Conservation (phyloP, 192 early-diverging fungal genomes). For the Gorgonomyces haynaldii region DNA sequence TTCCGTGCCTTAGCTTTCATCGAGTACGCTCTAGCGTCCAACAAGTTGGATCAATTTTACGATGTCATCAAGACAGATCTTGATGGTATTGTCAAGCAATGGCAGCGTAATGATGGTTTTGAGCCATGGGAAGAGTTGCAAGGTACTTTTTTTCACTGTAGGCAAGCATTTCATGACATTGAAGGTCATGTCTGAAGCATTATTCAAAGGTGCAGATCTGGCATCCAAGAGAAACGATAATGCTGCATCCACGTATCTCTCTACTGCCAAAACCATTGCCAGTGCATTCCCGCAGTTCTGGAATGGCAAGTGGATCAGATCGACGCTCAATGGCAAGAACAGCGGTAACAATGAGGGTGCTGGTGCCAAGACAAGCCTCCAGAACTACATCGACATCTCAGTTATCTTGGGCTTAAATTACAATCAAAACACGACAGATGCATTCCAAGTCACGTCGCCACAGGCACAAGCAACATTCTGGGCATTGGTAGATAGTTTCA, state of each 20-base stretch:
- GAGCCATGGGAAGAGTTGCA: constrained; percentile 2
- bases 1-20: constrained; percentile 2
- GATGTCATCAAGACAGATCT: neutral
- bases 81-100: neutral
- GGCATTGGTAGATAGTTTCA: neutral
- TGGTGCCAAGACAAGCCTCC: neutral
- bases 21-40: neutral
- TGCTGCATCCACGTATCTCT: too few relatives aligned
- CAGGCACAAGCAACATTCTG: neutral
- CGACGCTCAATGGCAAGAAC: constrained; percentile 1
- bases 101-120: constrained; percentile 1
- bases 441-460: neutral
- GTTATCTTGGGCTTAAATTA: neutral
- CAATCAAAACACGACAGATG: too few relatives aligned
- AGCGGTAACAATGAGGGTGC: constrained; percentile 3
- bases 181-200: neutral
- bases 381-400: constrained; percentile 2
- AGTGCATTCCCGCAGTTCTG: neutral
- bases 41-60: neutral
- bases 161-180: neutral
- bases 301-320: constrained; percentile 2
- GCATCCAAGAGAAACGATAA: too few relatives aligned
- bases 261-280: neutral
- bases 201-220: neutral
- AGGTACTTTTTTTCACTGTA: too few relatives aligned